Evolutionary conservation across 2,329 filamentous ascomycete species (phyloP).

Genomic region (Knufia petricola): DNA sequence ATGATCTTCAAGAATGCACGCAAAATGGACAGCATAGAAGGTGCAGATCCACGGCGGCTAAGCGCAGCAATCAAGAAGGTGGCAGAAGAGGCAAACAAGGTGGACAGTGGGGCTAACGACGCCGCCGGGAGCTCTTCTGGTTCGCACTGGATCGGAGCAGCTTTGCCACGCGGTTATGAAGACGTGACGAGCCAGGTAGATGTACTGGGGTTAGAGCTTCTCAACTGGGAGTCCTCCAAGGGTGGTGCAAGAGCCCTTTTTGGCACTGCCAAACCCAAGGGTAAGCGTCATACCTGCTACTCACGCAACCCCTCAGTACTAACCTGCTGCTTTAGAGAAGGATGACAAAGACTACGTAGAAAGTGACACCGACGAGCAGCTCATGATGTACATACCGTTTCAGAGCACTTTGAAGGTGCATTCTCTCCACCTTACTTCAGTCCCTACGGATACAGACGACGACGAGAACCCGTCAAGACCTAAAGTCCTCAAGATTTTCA

Average conservation of each 20-base stretch:
- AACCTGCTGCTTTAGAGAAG: slow-evolving; percentile 48
- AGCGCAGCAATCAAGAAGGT: slow-evolving; percentile 63
- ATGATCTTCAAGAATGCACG: slow-evolving; percentile 70
- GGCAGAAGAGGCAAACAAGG: slow-evolving; percentile 49
- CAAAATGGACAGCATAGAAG: slow-evolving; percentile 58
- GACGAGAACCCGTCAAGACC: slow-evolving; percentile 73
- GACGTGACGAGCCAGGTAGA: slow-evolving; percentile 81
- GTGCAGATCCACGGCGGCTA: slow-evolving; percentile 63
- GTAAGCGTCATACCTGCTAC: slow-evolving; percentile 38
- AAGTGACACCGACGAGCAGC: slow-evolving; percentile 92
- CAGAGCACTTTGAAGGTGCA: slow-evolving; percentile 81
- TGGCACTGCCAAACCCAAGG: slow-evolving; percentile 51
- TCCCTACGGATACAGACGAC: slow-evolving; percentile 46
- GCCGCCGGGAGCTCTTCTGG: slow-evolving; percentile 32
- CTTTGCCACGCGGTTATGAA: slow-evolving; percentile 66
- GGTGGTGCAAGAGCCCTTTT: slow-evolving; percentile 68
- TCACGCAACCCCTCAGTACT: slow-evolving; percentile 60
- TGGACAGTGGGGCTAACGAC: slow-evolving; percentile 34
- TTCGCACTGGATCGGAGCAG: slow-evolving; percentile 60
- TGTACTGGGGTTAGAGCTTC: slow-evolving; percentile 65
- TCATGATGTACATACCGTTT: slow-evolving; percentile 88
- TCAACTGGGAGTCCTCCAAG: slow-evolving; percentile 74
- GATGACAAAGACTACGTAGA: slow-evolving; percentile 73
- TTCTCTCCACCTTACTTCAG: slow-evolving; percentile 74
- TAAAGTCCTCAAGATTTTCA: slow-evolving; percentile 73